phyloP scores from a whole-genome alignment of 2,329 filamentous ascomycete genomes.

The Orbilia blumenaviensis region DNA sequence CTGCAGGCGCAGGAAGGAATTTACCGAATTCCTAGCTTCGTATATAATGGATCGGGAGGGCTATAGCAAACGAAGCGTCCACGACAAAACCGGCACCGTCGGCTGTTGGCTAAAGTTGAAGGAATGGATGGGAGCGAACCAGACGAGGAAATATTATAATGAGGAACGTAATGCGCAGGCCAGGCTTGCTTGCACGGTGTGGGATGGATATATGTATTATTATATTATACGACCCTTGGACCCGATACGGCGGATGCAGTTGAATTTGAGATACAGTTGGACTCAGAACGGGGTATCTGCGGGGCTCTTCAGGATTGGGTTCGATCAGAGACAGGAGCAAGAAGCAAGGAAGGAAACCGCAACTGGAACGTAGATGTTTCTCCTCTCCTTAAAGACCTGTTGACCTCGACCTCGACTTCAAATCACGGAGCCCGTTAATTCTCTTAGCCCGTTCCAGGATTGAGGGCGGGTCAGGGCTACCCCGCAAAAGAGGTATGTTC shows the following conservation, averaged over 20 bases:
- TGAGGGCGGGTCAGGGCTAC: conserved; percentile 42
- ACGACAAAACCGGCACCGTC: conserved; percentile 1
- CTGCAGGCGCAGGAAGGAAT: conserved; percentile 32
- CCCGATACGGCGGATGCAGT: conserved; percentile 24
- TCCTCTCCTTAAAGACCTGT: conserved; percentile 10
- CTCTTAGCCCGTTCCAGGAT: conserved; percentile 20
- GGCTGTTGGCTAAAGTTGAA: conserved; percentile 17
- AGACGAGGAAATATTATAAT: not conserved
- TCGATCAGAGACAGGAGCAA: conserved; percentile 26
- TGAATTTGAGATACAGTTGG: conserved; percentile 20
- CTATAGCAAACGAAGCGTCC: not conserved
- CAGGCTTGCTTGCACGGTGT: no score
- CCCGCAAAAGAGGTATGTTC: conserved; percentile 53
- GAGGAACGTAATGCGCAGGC: conserved; percentile 4
- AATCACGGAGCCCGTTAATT: not conserved
- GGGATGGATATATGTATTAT: not conserved
- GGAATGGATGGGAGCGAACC: not conserved
- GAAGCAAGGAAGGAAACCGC: not conserved
- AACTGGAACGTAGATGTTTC: not conserved
- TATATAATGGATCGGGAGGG: conserved; percentile 24
- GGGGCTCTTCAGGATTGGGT: conserved; percentile 33
- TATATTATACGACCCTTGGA: conserved; percentile 12
- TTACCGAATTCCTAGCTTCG: conserved; percentile 20
- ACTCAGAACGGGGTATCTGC: conserved; percentile 30
- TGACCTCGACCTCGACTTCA: not conserved